phyloP scores from a whole-genome alignment of 768 basidiomycete genomes.

The Saitozyma sp. region DNA sequence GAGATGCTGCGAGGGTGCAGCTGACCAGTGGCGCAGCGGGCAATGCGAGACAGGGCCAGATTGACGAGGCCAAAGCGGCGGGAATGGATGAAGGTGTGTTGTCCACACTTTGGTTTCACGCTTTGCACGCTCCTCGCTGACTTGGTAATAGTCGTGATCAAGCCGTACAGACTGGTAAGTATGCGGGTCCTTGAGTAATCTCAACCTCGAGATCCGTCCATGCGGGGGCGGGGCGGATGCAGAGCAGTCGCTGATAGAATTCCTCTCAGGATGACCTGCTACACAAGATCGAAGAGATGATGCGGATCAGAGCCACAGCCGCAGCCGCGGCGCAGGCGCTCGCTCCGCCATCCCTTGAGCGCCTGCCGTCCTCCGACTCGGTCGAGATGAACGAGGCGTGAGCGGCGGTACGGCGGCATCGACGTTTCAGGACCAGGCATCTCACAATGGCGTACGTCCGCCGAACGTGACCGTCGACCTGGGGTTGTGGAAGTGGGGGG shows the following conservation, averaged over 20 bases:
- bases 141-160: constrained; percentile 32
- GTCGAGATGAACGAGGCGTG: constrained; percentile 1
- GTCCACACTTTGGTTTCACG: neutral
- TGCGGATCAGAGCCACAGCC: constrained; percentile 15
- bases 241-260: neutral
- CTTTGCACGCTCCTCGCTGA: constrained; percentile 1
- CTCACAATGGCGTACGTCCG: no score
- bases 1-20: neutral
- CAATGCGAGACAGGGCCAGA: constrained; percentile 50
- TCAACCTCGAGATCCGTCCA: neutral
- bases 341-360: neutral
- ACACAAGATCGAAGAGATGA: constrained; percentile 38
- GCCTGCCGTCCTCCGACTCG: neutral
- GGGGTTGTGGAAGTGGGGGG: no score
- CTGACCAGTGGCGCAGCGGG: constrained; percentile 25
- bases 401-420: no score
- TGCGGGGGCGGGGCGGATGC: no score
- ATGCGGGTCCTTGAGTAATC: neutral
- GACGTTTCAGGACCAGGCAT: no score
- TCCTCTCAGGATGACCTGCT: constrained; percentile 28
- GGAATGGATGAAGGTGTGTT: constrained; percentile 48
- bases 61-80: constrained; percentile 44
- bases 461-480: no score
- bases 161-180: constrained; percentile 40
- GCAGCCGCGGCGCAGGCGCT: neutral